Conservation (phyloP, 164 flowering plant species). For the Echeveria elegans region DNA sequence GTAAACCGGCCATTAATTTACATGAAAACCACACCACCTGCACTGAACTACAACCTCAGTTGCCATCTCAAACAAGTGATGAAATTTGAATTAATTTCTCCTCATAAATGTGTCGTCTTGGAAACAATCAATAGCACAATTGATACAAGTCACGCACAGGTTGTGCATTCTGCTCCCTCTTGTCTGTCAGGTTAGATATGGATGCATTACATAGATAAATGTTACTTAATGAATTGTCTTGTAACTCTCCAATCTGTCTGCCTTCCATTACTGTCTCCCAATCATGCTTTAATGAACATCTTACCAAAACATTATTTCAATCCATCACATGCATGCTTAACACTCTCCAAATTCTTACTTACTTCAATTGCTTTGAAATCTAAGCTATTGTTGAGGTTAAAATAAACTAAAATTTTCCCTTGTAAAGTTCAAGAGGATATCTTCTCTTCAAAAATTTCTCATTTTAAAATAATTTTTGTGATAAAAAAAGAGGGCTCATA, state of each 20-base stretch:
- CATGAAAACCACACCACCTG: neutral
- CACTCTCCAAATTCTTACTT: no score
- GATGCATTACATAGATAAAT: neutral
- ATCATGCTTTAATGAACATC: neutral
- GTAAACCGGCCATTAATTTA: no score
- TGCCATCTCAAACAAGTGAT: no score
- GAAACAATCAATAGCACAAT: neutral
- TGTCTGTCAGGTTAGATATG: neutral
- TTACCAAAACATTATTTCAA: neutral
- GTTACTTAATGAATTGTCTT: neutral
- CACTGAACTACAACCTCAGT: neutral
- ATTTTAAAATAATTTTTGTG: no score
- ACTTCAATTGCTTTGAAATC: no score
- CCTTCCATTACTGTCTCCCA: conserved; percentile 3
- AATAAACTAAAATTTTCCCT: no score
- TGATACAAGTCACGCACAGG: conserved; percentile 1
- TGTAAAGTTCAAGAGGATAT: no score
- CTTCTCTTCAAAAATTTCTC: no score
- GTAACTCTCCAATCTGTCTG: conserved; percentile 7
- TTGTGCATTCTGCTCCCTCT: conserved; percentile 1
- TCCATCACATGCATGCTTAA: neutral
- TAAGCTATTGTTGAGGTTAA: no score
- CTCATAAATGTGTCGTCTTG: neutral
- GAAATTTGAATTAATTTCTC: no score
- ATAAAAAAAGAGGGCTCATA: neutral